Evolutionary conservation across 306 rosid genomes (phyloP).

Genomic region (Datisca glomerata): DNA sequence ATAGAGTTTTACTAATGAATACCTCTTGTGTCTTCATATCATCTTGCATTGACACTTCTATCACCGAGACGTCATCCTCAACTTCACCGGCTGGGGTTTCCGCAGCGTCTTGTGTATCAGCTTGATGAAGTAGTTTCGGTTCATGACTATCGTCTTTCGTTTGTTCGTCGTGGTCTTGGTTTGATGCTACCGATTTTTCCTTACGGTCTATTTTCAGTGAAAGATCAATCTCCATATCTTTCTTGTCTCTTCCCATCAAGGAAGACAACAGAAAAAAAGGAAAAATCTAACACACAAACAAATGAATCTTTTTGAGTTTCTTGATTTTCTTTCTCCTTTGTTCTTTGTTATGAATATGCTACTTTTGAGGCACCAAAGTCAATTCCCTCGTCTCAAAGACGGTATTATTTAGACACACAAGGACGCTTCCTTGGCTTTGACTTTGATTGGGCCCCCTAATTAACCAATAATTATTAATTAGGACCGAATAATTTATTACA

Average conservation of each 20-base stretch:
- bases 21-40: constrained; percentile 34
- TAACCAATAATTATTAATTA: constrained; percentile 21
- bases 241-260: constrained; percentile 22
- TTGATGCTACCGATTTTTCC: constrained; percentile 4
- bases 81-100: constrained; percentile 1
- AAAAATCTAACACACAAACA: too few species aligned
- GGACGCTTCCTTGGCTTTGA: constrained; percentile 76
- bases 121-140: neutral
- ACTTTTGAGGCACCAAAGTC: constrained; percentile 94
- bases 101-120: neutral
- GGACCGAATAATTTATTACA: too few species aligned
- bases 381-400: constrained; percentile 47
- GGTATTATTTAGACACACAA: constrained; percentile 45
- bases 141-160: neutral
- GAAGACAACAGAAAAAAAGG: too few species aligned
- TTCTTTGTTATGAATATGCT: constrained; percentile 23
- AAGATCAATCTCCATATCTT: constrained; percentile 56
- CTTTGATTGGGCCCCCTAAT: constrained; percentile 46
- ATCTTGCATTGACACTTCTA: neutral
- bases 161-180: neutral
- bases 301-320: too few species aligned
- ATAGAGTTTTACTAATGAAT: neutral
- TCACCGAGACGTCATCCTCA: neutral
- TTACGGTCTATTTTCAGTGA: constrained; percentile 44
- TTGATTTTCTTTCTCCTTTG: constrained; percentile 10